Percentiles rank a stretch among this genome's conserved stretches.
Evolutionary conservation across 345 rosid genomes (phyloP).

Genomic region (Salix udensis): DNA sequence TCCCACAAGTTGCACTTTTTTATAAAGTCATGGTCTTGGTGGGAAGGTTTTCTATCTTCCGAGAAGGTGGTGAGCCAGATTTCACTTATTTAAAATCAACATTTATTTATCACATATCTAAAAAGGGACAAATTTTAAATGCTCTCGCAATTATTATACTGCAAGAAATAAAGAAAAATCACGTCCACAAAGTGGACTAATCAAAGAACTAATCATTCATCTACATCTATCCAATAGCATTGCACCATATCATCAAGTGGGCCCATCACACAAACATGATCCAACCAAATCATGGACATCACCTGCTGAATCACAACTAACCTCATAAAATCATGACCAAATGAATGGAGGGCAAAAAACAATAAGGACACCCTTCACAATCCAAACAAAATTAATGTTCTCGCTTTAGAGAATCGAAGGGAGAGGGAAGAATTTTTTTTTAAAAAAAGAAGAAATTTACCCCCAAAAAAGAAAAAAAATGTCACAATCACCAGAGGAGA

Average conservation of each 20-base stretch:
- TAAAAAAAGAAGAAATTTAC: neutral
- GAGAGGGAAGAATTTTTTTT: neutral
- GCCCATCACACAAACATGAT: neutral
- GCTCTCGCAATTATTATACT: neutral
- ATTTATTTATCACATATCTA: neutral
- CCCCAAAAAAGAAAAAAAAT: constrained; percentile 7
- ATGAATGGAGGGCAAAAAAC: neutral
- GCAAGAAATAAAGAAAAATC: neutral
- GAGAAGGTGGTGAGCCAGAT: too few relatives aligned
- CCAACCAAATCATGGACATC: neutral
- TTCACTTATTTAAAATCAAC: neutral
- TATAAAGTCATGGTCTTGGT: too few relatives aligned
- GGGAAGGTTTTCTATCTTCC: too few relatives aligned
- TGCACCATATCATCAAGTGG: neutral
- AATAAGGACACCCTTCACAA: neutral
- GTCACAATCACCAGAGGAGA: constrained; percentile 17
- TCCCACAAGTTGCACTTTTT: too few relatives aligned
- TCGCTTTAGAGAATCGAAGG: neutral
- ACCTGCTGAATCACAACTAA: neutral
- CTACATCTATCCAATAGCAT: neutral
- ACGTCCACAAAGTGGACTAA: too few relatives aligned
- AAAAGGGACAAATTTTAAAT: neutral
- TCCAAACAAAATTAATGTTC: neutral
- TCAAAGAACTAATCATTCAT: neutral
- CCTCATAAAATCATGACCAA: neutral